These are phyloP conservation scores for Chlamydomonas asymmetrica DNA, from an alignment of 139 green algal species.

Conservation along the genomic window DNA sequence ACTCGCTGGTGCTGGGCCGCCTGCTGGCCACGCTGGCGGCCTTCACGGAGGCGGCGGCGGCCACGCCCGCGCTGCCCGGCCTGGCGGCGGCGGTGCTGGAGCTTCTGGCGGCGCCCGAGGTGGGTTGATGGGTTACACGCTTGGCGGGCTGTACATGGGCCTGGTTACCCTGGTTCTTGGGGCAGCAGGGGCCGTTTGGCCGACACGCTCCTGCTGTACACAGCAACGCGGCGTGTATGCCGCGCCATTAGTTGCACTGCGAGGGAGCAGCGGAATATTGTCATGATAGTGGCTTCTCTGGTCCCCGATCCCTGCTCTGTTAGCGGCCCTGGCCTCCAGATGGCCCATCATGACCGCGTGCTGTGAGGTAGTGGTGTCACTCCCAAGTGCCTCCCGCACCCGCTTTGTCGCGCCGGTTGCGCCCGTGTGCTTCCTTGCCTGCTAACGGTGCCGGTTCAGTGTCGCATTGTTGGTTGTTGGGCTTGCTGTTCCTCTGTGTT, in stretches of 20 bases:
- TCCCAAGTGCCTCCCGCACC: background rate
- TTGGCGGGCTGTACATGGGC: background rate
- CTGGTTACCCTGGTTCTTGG: background rate
- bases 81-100: conserved; percentile 69
- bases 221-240: too few relatives aligned
- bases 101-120: conserved; percentile 56
- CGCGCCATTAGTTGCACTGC: too few relatives aligned
- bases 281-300: too few relatives aligned
- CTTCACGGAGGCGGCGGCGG: conserved; percentile 44
- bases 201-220: too few relatives aligned
- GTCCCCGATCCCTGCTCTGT: too few relatives aligned
- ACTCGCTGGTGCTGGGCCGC: conserved; percentile 64
- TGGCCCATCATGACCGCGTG: too few relatives aligned
- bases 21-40: conserved; percentile 61
- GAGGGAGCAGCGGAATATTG: too few relatives aligned
- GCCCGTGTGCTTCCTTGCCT: background rate
- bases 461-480: background rate
- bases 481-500: background rate
- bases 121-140: conserved; percentile 24
- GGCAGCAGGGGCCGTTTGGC: too few relatives aligned
- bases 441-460: background rate
- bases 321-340: too few relatives aligned
- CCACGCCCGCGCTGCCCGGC: conserved; percentile 32
- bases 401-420: background rate
- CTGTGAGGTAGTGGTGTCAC: too few relatives aligned